A percentile compares a stretch with the other conserved stretches of the same genome.
phyloP scores from a whole-genome alignment of 1,284 basidiomycete genomes.

The Apiotrichum laibachii region DNA sequence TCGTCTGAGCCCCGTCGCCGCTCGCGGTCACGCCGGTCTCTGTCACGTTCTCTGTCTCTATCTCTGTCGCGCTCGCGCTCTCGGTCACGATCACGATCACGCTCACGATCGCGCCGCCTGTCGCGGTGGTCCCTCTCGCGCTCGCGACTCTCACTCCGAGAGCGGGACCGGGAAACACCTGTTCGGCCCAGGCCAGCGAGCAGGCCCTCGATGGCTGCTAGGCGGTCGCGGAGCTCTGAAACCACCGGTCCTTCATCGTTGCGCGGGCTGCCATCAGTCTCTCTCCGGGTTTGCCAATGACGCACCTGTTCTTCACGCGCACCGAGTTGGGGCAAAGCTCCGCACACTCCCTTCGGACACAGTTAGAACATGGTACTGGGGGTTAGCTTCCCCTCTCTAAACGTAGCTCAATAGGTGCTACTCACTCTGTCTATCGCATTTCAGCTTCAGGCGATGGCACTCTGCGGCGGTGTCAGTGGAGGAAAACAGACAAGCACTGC shows the following conservation, averaged over 20 bases:
- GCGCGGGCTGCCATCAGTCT: neutral
- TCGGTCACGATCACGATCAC: neutral
- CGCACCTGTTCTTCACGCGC: conserved; percentile 20
- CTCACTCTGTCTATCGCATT: no score
- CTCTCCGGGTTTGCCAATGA: neutral
- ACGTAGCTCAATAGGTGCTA: no score
- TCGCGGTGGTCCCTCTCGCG: neutral
- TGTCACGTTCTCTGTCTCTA: neutral
- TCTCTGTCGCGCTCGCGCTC: conserved; percentile 5
- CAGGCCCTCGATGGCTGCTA: conserved; percentile 3
- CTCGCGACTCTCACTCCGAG: neutral
- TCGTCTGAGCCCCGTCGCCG: neutral
- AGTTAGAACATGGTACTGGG: conserved; percentile 37
- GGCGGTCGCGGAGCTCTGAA: conserved; percentile 22
- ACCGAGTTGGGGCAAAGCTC: conserved; percentile 37
- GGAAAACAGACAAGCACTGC: no score
- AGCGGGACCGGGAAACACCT: neutral
- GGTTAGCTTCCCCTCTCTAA: no score
- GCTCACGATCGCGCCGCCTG: neutral
- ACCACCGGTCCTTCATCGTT: conserved; percentile 20
- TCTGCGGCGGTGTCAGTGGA: conserved; percentile 17
- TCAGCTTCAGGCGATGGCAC: conserved; percentile 32
- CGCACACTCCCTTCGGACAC: conserved; percentile 35
- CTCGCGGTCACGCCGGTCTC: neutral
- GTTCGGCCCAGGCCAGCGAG: neutral